Evolutionary conservation across 2,329 filamentous ascomycete species (phyloP), one percentile per base, ranked within the genome.

Genomic region (Arthrobotrys conoides): DNA sequence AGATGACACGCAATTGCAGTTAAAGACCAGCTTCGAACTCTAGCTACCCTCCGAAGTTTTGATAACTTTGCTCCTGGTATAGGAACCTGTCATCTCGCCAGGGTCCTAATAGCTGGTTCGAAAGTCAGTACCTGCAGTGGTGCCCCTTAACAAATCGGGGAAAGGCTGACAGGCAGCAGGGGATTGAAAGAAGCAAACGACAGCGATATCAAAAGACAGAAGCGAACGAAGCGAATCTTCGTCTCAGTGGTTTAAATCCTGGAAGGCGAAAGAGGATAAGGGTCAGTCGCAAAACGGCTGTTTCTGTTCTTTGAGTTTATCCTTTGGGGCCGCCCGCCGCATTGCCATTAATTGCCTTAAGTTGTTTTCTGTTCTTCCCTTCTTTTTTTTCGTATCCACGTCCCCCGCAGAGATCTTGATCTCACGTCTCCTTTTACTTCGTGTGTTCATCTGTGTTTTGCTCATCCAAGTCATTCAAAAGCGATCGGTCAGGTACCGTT

Each of bases 141-240:
- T 67, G 73, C 73, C 73, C 73, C 73, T 77, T 68, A 77, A 67
- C 73, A 71, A 77, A 77, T 67, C 73, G 51, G 73, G 73, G 48
- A 77, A 77, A 67, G 73, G 73, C 73, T 77, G 59, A 44, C 59
- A 41, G 49, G 49, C 30, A 63, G 59, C 66, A 68, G 73, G 67
- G 67, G 49, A 55, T 22, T 20, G 24, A 77, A 76, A 77, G 57
- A 77, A 77, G 73, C 67, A 77, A 77, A 77, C 67, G 67, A 48
- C 67, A 41, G 61, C 51, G 73, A 71, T 48, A 71, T 70, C 71
- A 48, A 49, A n/a, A 51, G 41, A 75, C 51, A 69, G 73, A 77
- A 77, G 73, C 73, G 73, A 77, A 71, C 48, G 73, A 77, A 68
- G 73, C 73, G 73, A 67, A 41, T 66, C 67, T 67, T 71, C 66